These are phyloP conservation scores for Magnolia kwangsiensis DNA, from an alignment of 164 flowering plant genomes.

Conservation along the genomic window DNA sequence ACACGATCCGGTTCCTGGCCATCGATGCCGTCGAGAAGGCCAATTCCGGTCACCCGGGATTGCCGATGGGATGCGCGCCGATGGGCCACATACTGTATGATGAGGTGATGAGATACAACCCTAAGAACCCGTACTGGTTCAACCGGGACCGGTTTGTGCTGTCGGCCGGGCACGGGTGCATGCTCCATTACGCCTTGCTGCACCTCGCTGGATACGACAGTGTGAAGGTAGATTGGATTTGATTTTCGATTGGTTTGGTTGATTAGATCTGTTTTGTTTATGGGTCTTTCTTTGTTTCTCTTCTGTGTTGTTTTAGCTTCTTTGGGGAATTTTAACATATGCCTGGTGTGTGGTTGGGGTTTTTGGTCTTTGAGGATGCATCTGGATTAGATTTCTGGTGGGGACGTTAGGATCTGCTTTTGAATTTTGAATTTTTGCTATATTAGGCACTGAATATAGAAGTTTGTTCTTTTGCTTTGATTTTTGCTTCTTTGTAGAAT, in stretches of 20 bases:
- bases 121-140: slow-evolving; percentile 96
- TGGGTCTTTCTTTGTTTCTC: neutral
- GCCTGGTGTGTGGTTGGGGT: neutral
- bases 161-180: slow-evolving; percentile 97
- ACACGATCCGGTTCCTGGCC: slow-evolving; percentile 83
- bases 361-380: neutral
- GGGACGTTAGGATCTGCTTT: neutral
- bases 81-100: slow-evolving; percentile 90
- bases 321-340: slow-evolving; percentile 3
- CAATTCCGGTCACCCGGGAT: slow-evolving; percentile 94
- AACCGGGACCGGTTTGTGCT: slow-evolving; percentile 92
- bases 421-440: neutral
- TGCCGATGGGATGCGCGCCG: slow-evolving; percentile 99
- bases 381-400: neutral
- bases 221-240: slow-evolving; percentile 49
- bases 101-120: slow-evolving; percentile 91
- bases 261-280: slow-evolving; percentile 1
- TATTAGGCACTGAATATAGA: neutral
- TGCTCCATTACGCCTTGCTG: slow-evolving; percentile 94
- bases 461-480: neutral
- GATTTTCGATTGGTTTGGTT: neutral
- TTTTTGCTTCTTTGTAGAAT: neutral
- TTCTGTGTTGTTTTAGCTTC: neutral
- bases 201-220: slow-evolving; percentile 96
- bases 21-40: slow-evolving; percentile 99